A percentile compares a stretch with the other conserved stretches of the same genome.
These are phyloP conservation scores for Saxophila tyrrhenica DNA, from an alignment of 495 filamentous ascomycete species.

Conservation along the genomic window DNA sequence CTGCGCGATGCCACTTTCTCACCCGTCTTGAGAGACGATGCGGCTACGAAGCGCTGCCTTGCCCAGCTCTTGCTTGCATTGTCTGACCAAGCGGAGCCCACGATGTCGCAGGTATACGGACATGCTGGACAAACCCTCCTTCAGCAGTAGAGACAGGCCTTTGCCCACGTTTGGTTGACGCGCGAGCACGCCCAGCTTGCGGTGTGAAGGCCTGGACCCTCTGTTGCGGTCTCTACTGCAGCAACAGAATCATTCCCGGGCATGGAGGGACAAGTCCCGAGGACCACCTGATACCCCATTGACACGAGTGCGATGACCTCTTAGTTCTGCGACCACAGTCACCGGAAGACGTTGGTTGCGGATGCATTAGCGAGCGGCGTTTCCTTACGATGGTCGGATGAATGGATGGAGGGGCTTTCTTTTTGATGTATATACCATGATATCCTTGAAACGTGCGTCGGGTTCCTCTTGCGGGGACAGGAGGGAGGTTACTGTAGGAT, in stretches of 20 bases:
- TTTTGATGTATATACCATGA: background rate
- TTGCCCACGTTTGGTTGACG: no score
- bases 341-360: background rate
- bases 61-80: conserved; percentile 95
- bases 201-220: no score
- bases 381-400: background rate
- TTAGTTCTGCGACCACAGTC: background rate
- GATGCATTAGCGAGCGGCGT: background rate
- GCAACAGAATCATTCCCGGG: background rate
- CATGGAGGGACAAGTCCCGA: background rate
- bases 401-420: background rate
- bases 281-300: background rate
- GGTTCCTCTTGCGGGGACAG: background rate
- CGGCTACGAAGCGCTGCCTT: conserved; percentile 94
- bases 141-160: no score
- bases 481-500: background rate
- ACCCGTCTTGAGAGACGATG: conserved; percentile 90
- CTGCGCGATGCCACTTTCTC: conserved; percentile 95
- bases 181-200: no score
- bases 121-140: background rate
- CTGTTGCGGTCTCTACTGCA: background rate
- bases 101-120: background rate
- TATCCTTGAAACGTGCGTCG: background rate
- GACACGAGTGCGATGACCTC: background rate
- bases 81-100: conserved; percentile 45